Base-by-base conservation (phyloP, 108 stramenopile species). In the Cylindrotheca closterium region DNA sequence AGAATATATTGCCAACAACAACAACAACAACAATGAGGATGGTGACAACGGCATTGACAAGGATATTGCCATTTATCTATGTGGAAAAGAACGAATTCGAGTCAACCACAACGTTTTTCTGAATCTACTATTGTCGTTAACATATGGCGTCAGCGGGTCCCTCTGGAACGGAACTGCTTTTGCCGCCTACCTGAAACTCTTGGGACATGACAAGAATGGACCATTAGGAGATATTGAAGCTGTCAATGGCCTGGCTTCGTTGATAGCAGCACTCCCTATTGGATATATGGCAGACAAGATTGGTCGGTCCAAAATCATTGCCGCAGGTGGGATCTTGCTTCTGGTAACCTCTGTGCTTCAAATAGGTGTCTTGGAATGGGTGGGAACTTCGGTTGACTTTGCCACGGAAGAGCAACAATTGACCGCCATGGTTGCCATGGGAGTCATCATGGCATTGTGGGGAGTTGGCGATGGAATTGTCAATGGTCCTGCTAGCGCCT, bases 181-280 rank as follows among this genome's bases (percentile, higher is more conserved):
- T 63, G 71, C 73, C 22, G 87, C 78, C 30, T 88, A 77, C 59
- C 51, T 88, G 48, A 77, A 82, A 55, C 42, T 67, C 29, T 37
- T 84, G 4, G 82, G 78, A 10, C 26, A 67, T 22, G 76, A 68
- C 22, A 22, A 70, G 24, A 89, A 89, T 61, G 57, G 65, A 2
- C 71, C 71, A 4, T 74, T 89, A 3, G 88, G 88, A 23, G 34
- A 78, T 59, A 79, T 79, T 47, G 84, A 85, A 68, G 83, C 81
- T 0, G 77, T 79, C 30, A 60, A 69, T 33, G 88, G 88, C 0
- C 27, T 89, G 29, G 67, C 84, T 3, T 54, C 61, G 19, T 47
- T 89, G 10, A 3, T 84, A 4, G 65, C 78, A 18, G 84, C 88
- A 0, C 42, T 89, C 59, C 88, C 88, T 4, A 70, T 88, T 31